Evolutionary conservation across 208 protist genomes (phyloP).

Genomic region (Acanthamoeba castellanii): DNA sequence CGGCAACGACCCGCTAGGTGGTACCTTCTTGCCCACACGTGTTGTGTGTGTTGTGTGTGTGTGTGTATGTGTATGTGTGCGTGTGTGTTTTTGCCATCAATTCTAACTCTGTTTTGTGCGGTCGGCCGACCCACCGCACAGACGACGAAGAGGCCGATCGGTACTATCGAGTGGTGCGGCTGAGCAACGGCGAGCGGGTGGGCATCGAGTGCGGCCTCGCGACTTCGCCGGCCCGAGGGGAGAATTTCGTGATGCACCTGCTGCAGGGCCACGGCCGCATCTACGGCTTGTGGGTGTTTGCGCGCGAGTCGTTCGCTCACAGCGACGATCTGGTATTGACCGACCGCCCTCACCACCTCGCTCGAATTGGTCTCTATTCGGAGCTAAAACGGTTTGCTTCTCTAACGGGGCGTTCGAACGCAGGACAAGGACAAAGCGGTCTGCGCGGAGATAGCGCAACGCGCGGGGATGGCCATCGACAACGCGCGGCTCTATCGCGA

Average conservation of each 20-base stretch:
- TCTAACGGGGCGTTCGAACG: background rate
- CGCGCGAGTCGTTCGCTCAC: background rate
- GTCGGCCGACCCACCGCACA: background rate
- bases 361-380: no score
- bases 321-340: background rate
- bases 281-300: background rate
- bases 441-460: background rate
- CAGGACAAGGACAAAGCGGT: background rate
- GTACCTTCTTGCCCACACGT: no score
- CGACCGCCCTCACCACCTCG: no score
- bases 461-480: background rate
- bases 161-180: background rate
- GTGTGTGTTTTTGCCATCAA: no score
- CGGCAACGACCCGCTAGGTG: background rate
- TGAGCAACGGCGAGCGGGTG: conserved; percentile 14
- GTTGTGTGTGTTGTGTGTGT: no score
- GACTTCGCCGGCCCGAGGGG: background rate
- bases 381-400: background rate
- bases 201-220: conserved; percentile 9
- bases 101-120: no score
- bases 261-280: background rate
- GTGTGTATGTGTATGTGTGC: no score
- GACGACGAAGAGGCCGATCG: background rate
- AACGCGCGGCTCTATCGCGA: conserved; percentile 7
- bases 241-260: background rate